Evolutionary conservation across 495 filamentous ascomycete species (phyloP).

Genomic region (Hypoxylon trugodes): DNA sequence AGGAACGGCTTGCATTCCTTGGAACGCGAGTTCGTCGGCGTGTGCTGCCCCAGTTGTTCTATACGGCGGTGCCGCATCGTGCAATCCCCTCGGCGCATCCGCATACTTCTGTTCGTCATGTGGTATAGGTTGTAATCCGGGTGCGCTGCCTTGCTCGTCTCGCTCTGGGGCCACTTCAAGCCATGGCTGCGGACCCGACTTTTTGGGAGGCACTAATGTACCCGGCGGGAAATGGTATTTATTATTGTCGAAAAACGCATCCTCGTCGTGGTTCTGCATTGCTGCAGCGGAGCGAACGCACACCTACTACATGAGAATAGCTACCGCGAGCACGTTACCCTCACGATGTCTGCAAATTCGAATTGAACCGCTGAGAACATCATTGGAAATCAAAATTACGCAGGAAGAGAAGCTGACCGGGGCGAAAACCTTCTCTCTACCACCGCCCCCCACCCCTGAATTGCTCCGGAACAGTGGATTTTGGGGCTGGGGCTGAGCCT

Average conservation of each 20-base stretch:
- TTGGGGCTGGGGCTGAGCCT: background rate
- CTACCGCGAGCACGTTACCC: background rate
- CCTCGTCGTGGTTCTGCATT: slow-evolving; percentile 26
- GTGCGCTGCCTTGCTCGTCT: slow-evolving; percentile 21
- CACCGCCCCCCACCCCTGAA: background rate
- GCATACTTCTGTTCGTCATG: slow-evolving; percentile 28
- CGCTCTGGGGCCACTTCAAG: slow-evolving; percentile 9
- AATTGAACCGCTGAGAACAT: background rate
- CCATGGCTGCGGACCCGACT: slow-evolving; percentile 9
- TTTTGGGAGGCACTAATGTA: background rate
- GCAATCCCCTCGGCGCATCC: background rate
- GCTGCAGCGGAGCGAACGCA: slow-evolving; percentile 17
- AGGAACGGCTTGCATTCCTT: slow-evolving; percentile 21
- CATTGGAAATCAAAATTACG: no score
- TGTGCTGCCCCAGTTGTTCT: slow-evolving; percentile 12
- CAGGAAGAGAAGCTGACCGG: no score
- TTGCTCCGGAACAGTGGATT: background rate
- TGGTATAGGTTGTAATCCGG: slow-evolving; percentile 17
- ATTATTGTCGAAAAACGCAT: slow-evolving; percentile 23
- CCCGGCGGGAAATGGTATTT: slow-evolving; percentile 25
- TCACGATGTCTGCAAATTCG: background rate
- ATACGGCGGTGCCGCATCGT: background rate
- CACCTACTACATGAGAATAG: slow-evolving; percentile 10
- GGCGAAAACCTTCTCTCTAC: background rate
- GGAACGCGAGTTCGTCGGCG: slow-evolving; percentile 15